Evolutionary conservation across 2,329 filamentous ascomycete genomes (phyloP), one percentile per base, ranked within the genome.

Genomic region (Colletotrichum higginsianum): DNA sequence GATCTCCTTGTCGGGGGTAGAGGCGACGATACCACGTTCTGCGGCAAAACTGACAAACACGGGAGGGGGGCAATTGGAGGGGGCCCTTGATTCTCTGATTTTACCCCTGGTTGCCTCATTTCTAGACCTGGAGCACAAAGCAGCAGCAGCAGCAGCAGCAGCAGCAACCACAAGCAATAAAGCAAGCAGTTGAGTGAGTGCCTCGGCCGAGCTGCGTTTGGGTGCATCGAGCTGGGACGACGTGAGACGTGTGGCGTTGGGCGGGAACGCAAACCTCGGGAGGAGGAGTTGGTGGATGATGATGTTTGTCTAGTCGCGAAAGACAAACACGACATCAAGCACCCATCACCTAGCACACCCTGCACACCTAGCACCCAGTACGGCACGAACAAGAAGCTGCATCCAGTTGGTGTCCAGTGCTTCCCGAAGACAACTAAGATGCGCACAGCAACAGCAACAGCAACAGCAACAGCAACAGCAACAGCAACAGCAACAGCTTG

Each of bases 1-100:
- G 56, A 61, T 71, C 53, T 49, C 67, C 63, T 61, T 71, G 67
- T 67, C 63, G 56, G 63, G 44, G 53, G 7, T 13, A 38, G 46
- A 70, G 47, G 55, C 44, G 38, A 18, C 60, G 44, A 68, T 47
- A 46, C 53, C 52, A 57, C 38, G 42, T 50, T 23, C 18, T 11
- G 44, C 46, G 12, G 13, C 23, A 15, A 15, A 46, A 23, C 38
- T 35, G 30, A 35, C 47, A 38, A 30, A 61, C 53, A 70, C 40
- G 62, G 53, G 30, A 30, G 30, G 30, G 30, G 30, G 46, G 52
- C 55, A 61, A 66, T 61, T 60, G 13, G 30, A 42, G 26, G 21
- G 30, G 30, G 30, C 30, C 30, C 30, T 30, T 9, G 30, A 30
- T 30, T 30, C 7, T 30, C 30, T 30, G 30, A 9, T 30, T 30